Evolutionary conservation across 2,329 filamentous ascomycete genomes (phyloP).

Genomic region (Tolypocladium paradoxum): DNA sequence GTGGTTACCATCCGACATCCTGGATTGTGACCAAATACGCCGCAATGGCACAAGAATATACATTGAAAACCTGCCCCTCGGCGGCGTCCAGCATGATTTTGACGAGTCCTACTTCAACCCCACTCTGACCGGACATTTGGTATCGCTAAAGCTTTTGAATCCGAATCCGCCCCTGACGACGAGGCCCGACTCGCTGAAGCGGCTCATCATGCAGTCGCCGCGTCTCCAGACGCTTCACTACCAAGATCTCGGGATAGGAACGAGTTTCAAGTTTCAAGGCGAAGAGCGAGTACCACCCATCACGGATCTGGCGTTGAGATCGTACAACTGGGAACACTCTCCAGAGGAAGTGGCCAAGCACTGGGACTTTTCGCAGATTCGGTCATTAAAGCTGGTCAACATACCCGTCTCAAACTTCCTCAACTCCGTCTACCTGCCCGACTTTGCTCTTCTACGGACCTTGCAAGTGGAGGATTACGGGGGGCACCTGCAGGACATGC

Average conservation of each 20-base stretch:
- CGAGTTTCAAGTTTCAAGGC: slow-evolving; percentile 27
- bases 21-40: slow-evolving; percentile 19
- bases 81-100: slow-evolving; percentile 22
- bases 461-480: slow-evolving; percentile 35
- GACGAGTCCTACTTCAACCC: slow-evolving; percentile 24
- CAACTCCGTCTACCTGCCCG: slow-evolving; percentile 24
- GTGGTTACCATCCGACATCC: slow-evolving; percentile 29
- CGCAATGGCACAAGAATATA: slow-evolving; percentile 21
- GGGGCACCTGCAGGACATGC: slow-evolving; percentile 25
- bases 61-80: slow-evolving; percentile 30
- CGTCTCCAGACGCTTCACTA: slow-evolving; percentile 30
- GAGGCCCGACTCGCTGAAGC: slow-evolving; percentile 29
- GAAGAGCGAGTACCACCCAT: slow-evolving; percentile 33
- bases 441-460: slow-evolving; percentile 24
- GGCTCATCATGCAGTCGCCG: slow-evolving; percentile 25
- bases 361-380: slow-evolving; percentile 36
- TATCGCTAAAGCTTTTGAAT: slow-evolving; percentile 28
- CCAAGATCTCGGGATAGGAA: slow-evolving; percentile 33
- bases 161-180: slow-evolving; percentile 30
- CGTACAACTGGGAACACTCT: slow-evolving; percentile 38
- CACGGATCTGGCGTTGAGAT: slow-evolving; percentile 28
- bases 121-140: slow-evolving; percentile 26
- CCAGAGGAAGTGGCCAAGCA: slow-evolving; percentile 25
- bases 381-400: slow-evolving; percentile 28
- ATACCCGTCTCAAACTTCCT: slow-evolving; percentile 35